Evolutionary conservation across 768 basidiomycete genomes (phyloP).

Genomic region (Phanerochaete carnosa): DNA sequence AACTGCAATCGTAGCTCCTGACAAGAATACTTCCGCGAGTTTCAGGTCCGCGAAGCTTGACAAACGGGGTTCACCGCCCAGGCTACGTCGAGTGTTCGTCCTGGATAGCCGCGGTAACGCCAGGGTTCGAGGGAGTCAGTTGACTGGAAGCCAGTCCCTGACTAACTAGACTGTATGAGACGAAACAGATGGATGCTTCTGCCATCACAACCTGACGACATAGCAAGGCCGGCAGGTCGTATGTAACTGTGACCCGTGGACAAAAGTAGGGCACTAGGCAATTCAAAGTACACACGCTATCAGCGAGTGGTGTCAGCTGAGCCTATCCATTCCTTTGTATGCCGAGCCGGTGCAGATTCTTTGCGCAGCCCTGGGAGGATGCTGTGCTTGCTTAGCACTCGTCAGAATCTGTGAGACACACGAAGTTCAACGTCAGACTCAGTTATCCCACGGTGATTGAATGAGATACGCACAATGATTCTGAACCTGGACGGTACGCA

Average conservation of each 20-base stretch:
- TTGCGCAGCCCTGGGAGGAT: not conserved
- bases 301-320: constrained; percentile 2
- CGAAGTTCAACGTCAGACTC: not conserved
- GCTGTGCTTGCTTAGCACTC: not conserved
- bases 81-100: not conserved
- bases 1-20: not conserved
- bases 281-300: constrained; percentile 7
- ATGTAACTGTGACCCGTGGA: not conserved
- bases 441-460: not conserved
- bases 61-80: not conserved
- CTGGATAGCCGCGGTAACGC: not conserved
- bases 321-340: not conserved
- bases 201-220: not conserved
- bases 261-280: not conserved
- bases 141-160: not conserved
- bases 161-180: not conserved
- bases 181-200: not conserved
- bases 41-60: constrained; percentile 13
- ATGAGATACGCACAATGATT: not conserved
- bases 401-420: not conserved
- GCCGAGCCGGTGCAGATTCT: constrained; percentile 1
- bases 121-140: not conserved
- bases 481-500: not conserved
- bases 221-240: not conserved
- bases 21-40: constrained; percentile 5